Percentiles rank a stretch among this genome's conserved stretches.
phyloP scores from a whole-genome alignment of 768 basidiomycete genomes.

The Kwoniella dendrophila region DNA sequence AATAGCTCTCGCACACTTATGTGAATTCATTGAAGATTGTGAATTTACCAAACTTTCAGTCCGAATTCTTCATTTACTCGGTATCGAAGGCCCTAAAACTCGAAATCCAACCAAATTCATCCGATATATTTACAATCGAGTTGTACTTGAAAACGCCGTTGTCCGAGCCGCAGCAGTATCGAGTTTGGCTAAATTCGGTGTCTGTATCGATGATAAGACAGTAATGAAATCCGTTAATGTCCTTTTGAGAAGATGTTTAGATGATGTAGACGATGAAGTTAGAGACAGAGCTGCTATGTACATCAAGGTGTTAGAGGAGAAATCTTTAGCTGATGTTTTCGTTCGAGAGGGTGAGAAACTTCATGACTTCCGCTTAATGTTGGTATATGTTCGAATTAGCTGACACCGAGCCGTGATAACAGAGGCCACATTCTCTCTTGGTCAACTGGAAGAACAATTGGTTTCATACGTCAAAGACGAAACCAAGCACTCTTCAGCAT shows the following conservation, averaged over 20 bases:
- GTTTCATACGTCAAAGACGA: slow-evolving; percentile 91
- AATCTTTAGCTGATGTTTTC: slow-evolving; percentile 77
- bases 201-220: slow-evolving; percentile 75
- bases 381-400: not conserved
- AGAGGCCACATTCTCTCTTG: slow-evolving; percentile 94
- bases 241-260: slow-evolving; percentile 87
- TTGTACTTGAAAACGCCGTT: slow-evolving; percentile 95
- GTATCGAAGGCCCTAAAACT: slow-evolving; percentile 92
- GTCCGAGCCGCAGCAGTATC: slow-evolving; percentile 95
- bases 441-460: slow-evolving; percentile 84
- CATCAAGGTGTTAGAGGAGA: slow-evolving; percentile 77
- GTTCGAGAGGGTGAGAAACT: slow-evolving; percentile 78
- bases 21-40: slow-evolving; percentile 99
- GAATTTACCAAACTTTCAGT: slow-evolving; percentile 99
- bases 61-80: slow-evolving; percentile 90
- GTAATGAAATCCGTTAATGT: slow-evolving; percentile 85
- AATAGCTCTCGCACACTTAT: slow-evolving; percentile 86
- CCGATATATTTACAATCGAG: slow-evolving; percentile 98
- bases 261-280: slow-evolving; percentile 98
- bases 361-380: not conserved
- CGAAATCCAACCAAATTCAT: slow-evolving; percentile 98
- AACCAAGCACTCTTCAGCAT: slow-evolving; percentile 68
- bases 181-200: slow-evolving; percentile 93
- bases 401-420: slow-evolving; percentile 1
- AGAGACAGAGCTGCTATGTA: slow-evolving; percentile 96